These are phyloP conservation scores for Pseudogymnoascus pannorum DNA, from an alignment of 2,329 filamentous ascomycete genomes.

Conservation along the genomic window DNA sequence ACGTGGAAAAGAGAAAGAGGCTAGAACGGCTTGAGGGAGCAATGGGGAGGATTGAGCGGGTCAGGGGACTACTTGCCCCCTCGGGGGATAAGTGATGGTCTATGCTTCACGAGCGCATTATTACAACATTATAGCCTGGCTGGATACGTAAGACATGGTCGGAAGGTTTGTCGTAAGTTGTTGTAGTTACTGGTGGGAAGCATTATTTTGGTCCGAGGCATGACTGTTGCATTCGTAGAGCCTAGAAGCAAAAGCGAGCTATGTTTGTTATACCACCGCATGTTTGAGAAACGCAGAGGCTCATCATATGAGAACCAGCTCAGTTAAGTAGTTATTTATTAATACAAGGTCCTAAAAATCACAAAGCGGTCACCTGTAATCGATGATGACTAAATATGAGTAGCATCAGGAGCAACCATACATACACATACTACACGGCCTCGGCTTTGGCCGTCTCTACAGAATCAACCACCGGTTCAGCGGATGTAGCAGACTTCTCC, in stretches of 20 bases:
- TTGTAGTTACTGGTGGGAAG: neutral
- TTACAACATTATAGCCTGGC: neutral
- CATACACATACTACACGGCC: neutral
- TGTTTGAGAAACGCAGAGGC: neutral
- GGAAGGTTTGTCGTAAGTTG: neutral
- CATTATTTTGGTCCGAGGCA: neutral
- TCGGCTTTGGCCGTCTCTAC: neutral
- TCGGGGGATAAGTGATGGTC: neutral
- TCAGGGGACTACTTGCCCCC: constrained; percentile 48
- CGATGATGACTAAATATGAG: neutral
- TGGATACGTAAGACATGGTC: neutral
- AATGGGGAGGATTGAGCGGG: constrained; percentile 62
- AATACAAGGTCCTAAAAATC: neutral
- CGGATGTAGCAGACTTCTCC: neutral
- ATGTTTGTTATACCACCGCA: neutral
- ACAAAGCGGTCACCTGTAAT: neutral
- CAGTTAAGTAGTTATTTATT: constrained; percentile 1
- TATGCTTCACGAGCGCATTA: neutral
- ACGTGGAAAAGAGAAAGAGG: constrained; percentile 60
- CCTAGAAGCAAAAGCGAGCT: neutral
- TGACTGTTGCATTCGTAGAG: neutral
- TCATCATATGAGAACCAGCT: neutral
- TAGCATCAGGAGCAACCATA: neutral
- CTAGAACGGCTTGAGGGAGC: constrained; percentile 66
- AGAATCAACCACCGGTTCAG: neutral